A percentile compares a stretch with the other conserved stretches of the same genome.
Evolutionary conservation across 805 yeast genomes (phyloP).

Genomic region (Saccharomycopsis malanga): DNA sequence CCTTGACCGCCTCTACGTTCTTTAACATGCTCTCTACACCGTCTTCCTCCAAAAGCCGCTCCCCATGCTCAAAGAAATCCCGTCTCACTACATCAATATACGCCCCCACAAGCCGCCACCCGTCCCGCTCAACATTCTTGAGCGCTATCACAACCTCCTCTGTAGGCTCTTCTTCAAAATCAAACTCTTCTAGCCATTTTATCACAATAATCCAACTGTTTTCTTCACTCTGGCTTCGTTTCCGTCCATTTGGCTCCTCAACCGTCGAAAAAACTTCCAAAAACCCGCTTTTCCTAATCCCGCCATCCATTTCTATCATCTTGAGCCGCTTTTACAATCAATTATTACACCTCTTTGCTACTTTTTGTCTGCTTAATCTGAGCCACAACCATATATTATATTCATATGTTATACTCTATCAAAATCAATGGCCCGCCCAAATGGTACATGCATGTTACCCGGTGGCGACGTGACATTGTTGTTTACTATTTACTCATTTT

Average conservation of each 20-base stretch:
- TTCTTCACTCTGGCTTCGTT: not conserved
- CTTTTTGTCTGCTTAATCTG: not conserved
- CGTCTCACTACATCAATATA: not conserved
- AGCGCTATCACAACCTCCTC: conserved; percentile 5
- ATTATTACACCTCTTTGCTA: not conserved
- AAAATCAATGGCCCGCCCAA: not conserved
- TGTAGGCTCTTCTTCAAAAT: not conserved
- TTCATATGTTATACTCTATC: not conserved
- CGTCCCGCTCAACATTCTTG: conserved; percentile 1
- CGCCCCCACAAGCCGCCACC: not conserved
- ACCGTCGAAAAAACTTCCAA: not conserved
- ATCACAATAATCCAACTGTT: conserved; percentile 5
- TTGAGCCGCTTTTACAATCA: not conserved
- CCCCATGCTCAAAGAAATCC: not conserved
- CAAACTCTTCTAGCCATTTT: conserved; percentile 1
- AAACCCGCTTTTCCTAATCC: not conserved
- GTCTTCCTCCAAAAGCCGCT: not conserved
- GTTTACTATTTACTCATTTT: no score
- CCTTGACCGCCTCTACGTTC: not conserved
- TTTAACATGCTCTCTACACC: not conserved
- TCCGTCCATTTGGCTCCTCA: not conserved
- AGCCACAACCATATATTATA: not conserved
- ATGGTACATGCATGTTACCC: no score
- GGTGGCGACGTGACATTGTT: no score
- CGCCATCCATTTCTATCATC: no score